Evolutionary conservation across 495 filamentous ascomycete species (phyloP), one percentile per base, ranked within the genome.

Genomic region (Pseudevernia furfuracea): DNA sequence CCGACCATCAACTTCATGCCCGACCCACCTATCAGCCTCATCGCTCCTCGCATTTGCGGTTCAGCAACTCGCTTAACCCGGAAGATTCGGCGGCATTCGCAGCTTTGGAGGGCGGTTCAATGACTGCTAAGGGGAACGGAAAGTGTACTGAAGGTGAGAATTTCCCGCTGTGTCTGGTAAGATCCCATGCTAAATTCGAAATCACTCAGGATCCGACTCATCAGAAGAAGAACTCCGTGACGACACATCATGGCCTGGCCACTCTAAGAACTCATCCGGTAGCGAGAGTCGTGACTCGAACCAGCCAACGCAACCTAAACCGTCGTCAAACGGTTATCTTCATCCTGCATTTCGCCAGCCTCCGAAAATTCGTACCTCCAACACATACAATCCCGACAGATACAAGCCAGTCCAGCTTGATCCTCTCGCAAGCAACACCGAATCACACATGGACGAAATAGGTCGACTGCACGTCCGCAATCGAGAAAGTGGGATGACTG

Each of bases 381-480:
- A 28, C 43, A 15, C 61, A 34, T 44, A 63, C 48, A 41, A 57
- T 21, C 61, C 55, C 23, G 53, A 53, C 37, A 30, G 66, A 56
- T 60, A 60, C 59, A 63, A 48, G 5, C 63, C 66, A 38, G 52
- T 46, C 4, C 74, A 78, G 57, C 65, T 79, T 8, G 71, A 77
- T 38, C 62, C 75, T 34, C 73, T 79, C 38, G 68, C 76, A 30
- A 79, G 66, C 56, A 75, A 77, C 59, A 73, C 75, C 17, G 49
- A 73, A 23, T 79, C 78, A 8, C 77, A 78, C 57, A 73, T 75
- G 44, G 77, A 79, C n/a, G 79, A 80, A 63, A 76, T 71, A 25
- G 78, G 78, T 34, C 76, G 79, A 57, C 72, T 81, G 28, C 74
- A 72, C 28, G 77, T 77, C 5, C 71, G 77, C 28, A 62, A 69